Base-by-base conservation (phyloP, 352 stramenopile genomes). In the Phytophthora hybrid region DNA sequence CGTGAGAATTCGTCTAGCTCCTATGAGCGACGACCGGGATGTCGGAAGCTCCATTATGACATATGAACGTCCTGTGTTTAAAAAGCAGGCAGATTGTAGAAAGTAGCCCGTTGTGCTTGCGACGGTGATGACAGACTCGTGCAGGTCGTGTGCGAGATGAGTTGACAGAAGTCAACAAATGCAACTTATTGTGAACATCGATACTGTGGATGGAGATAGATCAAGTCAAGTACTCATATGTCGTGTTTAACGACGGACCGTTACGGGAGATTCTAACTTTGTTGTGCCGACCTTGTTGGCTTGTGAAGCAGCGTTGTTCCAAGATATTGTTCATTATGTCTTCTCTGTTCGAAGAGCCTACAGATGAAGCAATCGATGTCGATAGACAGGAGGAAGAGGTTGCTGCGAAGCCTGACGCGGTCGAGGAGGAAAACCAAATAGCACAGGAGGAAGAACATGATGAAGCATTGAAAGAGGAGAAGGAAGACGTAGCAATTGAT, bases 161-260 rank as follows among this genome's bases (percentile, higher is more conserved):
- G 58, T 46, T 63, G 58, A 60, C 46, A 53, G 41, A 64, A 77
- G 58, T 59, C 73, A 71, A 70, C 68, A 76, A 79, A 79, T 79
- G 62, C 68, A 76, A 74, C 54, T 26, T 72, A 76, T 70, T 79
- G 68, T 77, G 73, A 79, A 77, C 54, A 60, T 31, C 29, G 29
- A 76, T 55, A 61, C 51, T 19, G 51, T 14, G 51, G 14, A 29
- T n/a, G 18, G 44, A 21, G 44, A 51, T 23, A 10, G 1, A 47
- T 47, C 14, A n/a, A 14, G 29, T 41, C 39, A 51, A 51, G 44
- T 51, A 5, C 34, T 44, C 34, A 44, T 16, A 14, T 51, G 44
- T 9, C 44, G 9, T 51, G 44, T 21, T 13, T 54, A 31, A 4
- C 47, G 47, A 54, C 47, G 57, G 46, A 54, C 53, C 62, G 68